These are phyloP conservation scores for Hibiscus mutabilis DNA, from an alignment of 345 rosid species.

Conservation along the genomic window DNA sequence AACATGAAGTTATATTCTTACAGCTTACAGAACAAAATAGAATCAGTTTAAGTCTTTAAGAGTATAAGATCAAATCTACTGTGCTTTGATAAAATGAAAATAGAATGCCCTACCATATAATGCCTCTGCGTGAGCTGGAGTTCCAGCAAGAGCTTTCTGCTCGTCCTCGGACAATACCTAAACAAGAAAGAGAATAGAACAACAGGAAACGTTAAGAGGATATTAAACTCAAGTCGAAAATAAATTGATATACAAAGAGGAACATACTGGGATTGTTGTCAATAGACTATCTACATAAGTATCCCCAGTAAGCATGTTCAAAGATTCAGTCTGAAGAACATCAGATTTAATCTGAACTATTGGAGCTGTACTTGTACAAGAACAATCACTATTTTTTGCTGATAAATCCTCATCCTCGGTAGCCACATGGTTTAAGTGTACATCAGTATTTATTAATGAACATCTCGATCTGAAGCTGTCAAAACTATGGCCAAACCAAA, in stretches of 20 bases:
- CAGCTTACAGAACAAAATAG: neutral
- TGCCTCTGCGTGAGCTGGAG: constrained; percentile 87
- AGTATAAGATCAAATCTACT: neutral
- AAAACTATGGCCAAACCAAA: constrained; percentile 27
- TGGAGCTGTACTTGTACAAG: constrained; percentile 40
- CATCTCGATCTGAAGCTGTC: constrained; percentile 49
- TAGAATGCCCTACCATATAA: constrained; percentile 51
- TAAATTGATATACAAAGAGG: neutral
- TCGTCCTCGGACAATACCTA: constrained; percentile 86
- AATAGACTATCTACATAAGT: constrained; percentile 62
- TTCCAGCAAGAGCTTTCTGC: constrained; percentile 84
- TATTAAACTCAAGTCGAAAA: neutral
- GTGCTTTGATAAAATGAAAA: neutral
- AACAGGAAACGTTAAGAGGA: neutral
- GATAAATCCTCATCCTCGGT: constrained; percentile 44
- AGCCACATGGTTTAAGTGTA: constrained; percentile 37
- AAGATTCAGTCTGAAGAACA: constrained; percentile 50
- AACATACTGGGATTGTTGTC: constrained; percentile 66
- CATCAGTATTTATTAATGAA: constrained; percentile 52
- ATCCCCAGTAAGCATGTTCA: constrained; percentile 51
- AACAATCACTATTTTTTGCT: constrained; percentile 29
- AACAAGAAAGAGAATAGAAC: constrained; percentile 11
- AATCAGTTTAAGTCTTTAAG: neutral
- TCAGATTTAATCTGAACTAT: constrained; percentile 61
- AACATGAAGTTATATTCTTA: neutral